phyloP scores from a whole-genome alignment of 257 asterid species.

The Forsythia viridissima region DNA sequence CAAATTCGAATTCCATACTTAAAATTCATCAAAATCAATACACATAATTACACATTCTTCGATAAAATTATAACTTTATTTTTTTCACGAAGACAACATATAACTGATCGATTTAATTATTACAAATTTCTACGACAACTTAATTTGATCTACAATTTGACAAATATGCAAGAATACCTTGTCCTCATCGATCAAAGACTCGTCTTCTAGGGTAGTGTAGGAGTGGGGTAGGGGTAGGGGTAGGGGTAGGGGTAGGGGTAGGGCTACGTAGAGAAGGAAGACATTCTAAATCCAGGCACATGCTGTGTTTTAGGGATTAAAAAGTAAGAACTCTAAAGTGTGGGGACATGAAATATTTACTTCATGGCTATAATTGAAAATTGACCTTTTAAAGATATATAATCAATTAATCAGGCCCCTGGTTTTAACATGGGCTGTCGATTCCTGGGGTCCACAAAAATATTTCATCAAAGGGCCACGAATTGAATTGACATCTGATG shows the following conservation, averaged over 20 bases:
- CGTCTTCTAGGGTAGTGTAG: not conserved
- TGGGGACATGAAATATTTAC: not conserved
- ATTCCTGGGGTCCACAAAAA: conserved; percentile 17
- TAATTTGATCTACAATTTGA: no score
- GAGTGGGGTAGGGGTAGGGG: not conserved
- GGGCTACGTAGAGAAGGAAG: not conserved
- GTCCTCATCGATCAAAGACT: no score
- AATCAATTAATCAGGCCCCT: not conserved
- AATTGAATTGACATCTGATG: conserved; percentile 3
- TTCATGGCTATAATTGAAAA: not conserved
- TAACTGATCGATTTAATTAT: no score
- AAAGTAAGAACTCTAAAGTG: not conserved
- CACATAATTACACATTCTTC: no score
- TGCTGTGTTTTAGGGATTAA: not conserved
- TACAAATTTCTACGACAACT: no score
- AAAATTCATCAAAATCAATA: no score
- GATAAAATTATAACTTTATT: no score
- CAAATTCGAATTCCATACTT: no score
- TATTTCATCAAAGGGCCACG: conserved; percentile 27
- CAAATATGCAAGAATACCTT: no score
- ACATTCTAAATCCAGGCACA: conserved; percentile 18
- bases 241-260: no score
- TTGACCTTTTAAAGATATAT: not conserved
- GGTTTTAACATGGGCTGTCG: conserved; percentile 40
- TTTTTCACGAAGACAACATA: no score